Conservation (phyloP, 1,284 basidiomycete genomes). For the Pseudozyma sp. region DNA sequence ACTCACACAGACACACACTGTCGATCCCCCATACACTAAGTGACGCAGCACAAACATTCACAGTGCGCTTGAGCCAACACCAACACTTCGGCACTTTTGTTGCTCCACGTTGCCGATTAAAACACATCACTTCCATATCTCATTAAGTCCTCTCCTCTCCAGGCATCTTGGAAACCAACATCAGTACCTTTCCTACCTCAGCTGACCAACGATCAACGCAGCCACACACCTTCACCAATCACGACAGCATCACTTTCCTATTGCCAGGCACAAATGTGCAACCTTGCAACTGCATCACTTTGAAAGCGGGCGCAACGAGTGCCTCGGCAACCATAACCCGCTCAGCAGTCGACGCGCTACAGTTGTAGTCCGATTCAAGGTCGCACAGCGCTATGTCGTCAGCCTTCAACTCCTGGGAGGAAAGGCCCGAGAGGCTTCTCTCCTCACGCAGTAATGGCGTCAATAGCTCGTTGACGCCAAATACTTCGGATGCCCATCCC, state of each 20-base stretch:
- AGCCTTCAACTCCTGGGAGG: slow-evolving; percentile 38
- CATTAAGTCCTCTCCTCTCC: background rate
- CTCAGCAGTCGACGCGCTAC: background rate
- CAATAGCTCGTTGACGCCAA: background rate
- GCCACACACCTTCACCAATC: too few relatives aligned
- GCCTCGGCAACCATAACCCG: too few relatives aligned
- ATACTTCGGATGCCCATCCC: slow-evolving; percentile 6
- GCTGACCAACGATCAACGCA: too few relatives aligned
- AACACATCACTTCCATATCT: background rate
- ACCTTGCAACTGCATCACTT: too few relatives aligned
- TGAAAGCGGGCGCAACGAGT: too few relatives aligned
- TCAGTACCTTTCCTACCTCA: too few relatives aligned
- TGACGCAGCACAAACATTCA: background rate
- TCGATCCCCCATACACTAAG: slow-evolving; percentile 5
- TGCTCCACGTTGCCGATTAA: slow-evolving; percentile 3
- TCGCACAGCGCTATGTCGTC: slow-evolving; percentile 20
- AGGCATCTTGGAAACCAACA: too few relatives aligned
- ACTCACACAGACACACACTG: background rate
- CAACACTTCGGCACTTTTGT: slow-evolving; percentile 5
- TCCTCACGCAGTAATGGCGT: slow-evolving; percentile 5
- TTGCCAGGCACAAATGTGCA: too few relatives aligned
- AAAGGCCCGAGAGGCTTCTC: slow-evolving; percentile 41
- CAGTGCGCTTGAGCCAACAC: slow-evolving; percentile 38
- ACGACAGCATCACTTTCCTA: too few relatives aligned
- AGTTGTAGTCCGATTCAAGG: too few relatives aligned